These are phyloP conservation scores for Plasmodium cynomolgi DNA, from an alignment of 169 alveolate genomes.

Conservation along the genomic window DNA sequence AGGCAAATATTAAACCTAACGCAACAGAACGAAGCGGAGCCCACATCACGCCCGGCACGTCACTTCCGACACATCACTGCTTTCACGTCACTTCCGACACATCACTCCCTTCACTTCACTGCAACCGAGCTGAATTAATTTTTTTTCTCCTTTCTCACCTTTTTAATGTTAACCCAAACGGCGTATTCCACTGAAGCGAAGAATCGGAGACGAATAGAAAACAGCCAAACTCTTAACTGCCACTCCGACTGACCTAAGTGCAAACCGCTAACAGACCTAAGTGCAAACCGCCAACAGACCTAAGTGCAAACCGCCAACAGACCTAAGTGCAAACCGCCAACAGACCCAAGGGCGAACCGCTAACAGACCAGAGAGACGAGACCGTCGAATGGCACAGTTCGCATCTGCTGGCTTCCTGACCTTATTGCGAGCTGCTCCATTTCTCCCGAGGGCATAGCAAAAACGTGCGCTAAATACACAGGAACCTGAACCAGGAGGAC, in stretches of 20 bases:
- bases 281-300: neutral
- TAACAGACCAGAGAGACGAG: neutral
- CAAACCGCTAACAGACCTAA: neutral
- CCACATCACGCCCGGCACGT: too few species aligned
- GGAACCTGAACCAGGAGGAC: neutral
- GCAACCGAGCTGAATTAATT: neutral
- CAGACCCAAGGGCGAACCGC: neutral
- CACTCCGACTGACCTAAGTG: neutral
- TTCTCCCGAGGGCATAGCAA: neutral
- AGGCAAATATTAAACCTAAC: neutral
- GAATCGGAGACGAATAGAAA: neutral
- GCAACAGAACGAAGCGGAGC: neutral
- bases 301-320: neutral
- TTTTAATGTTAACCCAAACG: neutral
- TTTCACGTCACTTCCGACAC: too few species aligned
- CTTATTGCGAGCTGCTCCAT: neutral
- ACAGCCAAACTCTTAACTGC: neutral
- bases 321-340: neutral
- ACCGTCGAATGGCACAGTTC: neutral
- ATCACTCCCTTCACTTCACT: too few species aligned
- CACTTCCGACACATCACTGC: too few species aligned
- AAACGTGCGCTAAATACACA: neutral
- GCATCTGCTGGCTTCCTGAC: neutral
- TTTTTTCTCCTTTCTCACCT: neutral
- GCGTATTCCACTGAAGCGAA: neutral